These are phyloP conservation scores for Blepharisma japonicum DNA, from an alignment of 73 alveolate species.

Conservation along the genomic window DNA sequence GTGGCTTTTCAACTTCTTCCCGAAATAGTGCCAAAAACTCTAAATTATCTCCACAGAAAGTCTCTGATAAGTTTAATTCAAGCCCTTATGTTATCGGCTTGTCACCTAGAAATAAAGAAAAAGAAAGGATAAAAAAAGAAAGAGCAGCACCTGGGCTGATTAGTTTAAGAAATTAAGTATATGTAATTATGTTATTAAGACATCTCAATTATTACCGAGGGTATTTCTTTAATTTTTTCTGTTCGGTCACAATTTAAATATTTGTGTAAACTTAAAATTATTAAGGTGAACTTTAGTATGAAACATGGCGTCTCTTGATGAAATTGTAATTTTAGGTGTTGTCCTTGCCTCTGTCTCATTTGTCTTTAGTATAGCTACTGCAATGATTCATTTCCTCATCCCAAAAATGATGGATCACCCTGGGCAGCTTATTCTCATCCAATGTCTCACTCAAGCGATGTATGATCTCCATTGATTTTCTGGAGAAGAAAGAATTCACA, in stretches of 20 bases:
- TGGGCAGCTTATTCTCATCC: constrained; percentile 9
- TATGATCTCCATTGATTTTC: not conserved
- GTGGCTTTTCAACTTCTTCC: too few relatives aligned
- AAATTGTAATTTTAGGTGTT: not conserved
- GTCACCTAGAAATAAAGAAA: too few relatives aligned
- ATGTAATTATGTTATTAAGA: too few relatives aligned
- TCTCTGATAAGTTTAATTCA: not conserved
- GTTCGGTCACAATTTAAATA: too few relatives aligned
- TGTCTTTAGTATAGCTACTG: not conserved
- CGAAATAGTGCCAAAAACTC: too few relatives aligned
- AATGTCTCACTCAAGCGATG: not conserved
- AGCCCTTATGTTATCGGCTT: not conserved
- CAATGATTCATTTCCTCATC: not conserved
- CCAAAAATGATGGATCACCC: constrained; percentile 12
- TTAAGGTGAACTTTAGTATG: too few relatives aligned
- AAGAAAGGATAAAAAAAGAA: too few relatives aligned
- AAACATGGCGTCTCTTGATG: not conserved
- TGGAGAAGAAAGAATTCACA: not conserved
- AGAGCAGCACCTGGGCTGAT: too few relatives aligned
- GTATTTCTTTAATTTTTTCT: too few relatives aligned
- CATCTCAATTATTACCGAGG: too few relatives aligned
- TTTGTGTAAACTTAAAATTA: too few relatives aligned
- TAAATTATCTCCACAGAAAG: not conserved
- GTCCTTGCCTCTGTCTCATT: not conserved
- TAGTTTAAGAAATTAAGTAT: too few relatives aligned